Evolutionary conservation across 2,329 filamentous ascomycete species (phyloP).

Genomic region (Lachnellula subtilissima): DNA sequence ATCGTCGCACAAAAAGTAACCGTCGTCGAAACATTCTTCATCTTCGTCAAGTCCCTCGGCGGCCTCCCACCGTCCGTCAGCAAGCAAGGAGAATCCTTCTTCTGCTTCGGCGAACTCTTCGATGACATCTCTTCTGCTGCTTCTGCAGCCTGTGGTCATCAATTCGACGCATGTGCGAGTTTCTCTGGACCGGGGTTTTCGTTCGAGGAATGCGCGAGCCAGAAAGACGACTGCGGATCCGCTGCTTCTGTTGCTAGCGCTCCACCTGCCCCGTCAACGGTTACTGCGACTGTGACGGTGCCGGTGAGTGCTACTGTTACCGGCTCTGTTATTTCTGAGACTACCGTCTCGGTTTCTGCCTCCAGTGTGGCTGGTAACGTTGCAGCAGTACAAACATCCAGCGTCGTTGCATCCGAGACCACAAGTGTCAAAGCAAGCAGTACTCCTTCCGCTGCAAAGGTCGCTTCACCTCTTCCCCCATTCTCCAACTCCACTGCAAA

Average conservation of each 20-base stretch:
- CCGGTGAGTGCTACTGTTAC: background rate
- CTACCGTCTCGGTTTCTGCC: background rate
- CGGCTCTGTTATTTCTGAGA: background rate
- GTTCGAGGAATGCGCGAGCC: constrained; percentile 16
- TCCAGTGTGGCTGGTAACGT: background rate
- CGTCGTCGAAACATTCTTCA: constrained; percentile 25
- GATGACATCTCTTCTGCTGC: constrained; percentile 17
- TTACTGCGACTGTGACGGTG: constrained; percentile 2
- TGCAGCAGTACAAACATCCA: background rate
- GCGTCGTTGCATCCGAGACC: constrained; percentile 2
- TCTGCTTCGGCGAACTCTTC: constrained; percentile 20
- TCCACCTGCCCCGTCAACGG: constrained; percentile 8
- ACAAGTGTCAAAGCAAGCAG: background rate
- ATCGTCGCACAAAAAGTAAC: constrained; percentile 16
- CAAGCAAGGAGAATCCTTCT: constrained; percentile 15
- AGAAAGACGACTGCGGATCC: constrained; percentile 14
- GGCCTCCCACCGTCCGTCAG: constrained; percentile 20
- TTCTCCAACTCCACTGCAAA: constrained; percentile 5
- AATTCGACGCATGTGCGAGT: constrained; percentile 18
- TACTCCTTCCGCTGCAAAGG: no score
- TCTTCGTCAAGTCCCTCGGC: constrained; percentile 19
- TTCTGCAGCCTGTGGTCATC: constrained; percentile 19
- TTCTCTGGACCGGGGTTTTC: constrained; percentile 19
- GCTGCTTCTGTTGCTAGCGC: constrained; percentile 13
- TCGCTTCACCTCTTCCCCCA: background rate